Conservation (phyloP, 129 eudicot species). For the Centrapalus pauciflorus region DNA sequence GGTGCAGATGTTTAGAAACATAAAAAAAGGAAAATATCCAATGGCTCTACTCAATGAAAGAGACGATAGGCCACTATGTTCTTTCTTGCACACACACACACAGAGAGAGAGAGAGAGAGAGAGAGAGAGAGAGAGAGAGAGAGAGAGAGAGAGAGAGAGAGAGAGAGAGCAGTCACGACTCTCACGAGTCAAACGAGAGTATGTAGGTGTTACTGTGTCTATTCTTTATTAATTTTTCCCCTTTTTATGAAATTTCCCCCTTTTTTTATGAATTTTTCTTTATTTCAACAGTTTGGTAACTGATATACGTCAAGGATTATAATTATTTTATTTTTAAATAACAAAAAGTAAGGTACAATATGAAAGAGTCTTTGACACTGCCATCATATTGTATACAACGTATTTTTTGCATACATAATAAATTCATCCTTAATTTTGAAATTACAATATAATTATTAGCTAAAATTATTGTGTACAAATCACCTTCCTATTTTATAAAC, state of each 20-base stretch:
- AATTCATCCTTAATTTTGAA: no score
- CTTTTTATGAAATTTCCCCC: not conserved
- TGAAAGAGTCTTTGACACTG: no score
- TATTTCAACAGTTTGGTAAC: not conserved
- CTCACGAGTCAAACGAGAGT: slow-evolving; percentile 36
- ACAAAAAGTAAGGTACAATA: no score
- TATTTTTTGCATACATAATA: no score
- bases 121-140: slow-evolving; percentile 13
- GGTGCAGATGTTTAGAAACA: slow-evolving; percentile 11
- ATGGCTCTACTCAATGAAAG: slow-evolving; percentile 25
- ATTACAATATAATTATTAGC: no score
- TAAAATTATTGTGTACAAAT: no score
- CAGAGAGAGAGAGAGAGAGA: slow-evolving; percentile 3
- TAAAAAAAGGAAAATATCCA: slow-evolving; percentile 24
- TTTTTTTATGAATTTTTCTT: not conserved
- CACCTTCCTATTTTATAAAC: no score
- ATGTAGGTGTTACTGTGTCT: slow-evolving; percentile 3
- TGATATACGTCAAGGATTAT: not conserved
- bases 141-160: slow-evolving; percentile 1
- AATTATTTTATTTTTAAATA: no score
- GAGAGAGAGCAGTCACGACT: slow-evolving; percentile 22
- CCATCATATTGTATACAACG: no score
- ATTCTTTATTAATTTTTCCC: slow-evolving; percentile 6
- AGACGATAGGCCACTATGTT: slow-evolving; percentile 16
- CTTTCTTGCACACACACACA: slow-evolving; percentile 14